These are phyloP conservation scores for Rhexocercosporidium sp. DNA, from an alignment of 2,329 filamentous ascomycete species.

Conservation along the genomic window DNA sequence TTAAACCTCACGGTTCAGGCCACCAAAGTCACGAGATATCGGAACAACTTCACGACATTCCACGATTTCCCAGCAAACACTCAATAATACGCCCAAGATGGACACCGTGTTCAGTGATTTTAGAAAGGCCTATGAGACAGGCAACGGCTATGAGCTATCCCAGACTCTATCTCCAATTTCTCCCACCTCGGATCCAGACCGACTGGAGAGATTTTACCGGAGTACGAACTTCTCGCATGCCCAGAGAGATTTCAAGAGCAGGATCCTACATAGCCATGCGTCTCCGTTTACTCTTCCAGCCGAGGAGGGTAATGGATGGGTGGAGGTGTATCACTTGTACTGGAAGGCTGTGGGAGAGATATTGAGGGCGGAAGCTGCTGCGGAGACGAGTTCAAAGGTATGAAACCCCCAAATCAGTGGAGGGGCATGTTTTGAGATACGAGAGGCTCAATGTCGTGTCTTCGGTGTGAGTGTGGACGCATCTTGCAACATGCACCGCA, in stretches of 20 bases:
- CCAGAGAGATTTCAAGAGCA: slow-evolving; percentile 72
- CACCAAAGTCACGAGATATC: slow-evolving; percentile 19
- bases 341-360: slow-evolving; percentile 84
- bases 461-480: background rate
- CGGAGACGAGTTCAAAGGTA: slow-evolving; percentile 39
- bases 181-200: slow-evolving; percentile 64
- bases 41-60: slow-evolving; percentile 1
- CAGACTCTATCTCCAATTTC: slow-evolving; percentile 75
- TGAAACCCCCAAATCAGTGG: background rate
- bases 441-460: background rate
- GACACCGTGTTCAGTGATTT: slow-evolving; percentile 77
- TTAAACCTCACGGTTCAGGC: slow-evolving; percentile 15
- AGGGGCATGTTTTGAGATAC: background rate
- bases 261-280: slow-evolving; percentile 67
- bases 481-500: background rate
- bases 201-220: slow-evolving; percentile 72
- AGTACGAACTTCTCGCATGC: slow-evolving; percentile 67
- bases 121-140: slow-evolving; percentile 65
- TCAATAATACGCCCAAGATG: slow-evolving; percentile 55
- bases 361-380: slow-evolving; percentile 64
- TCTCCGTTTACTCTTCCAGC: slow-evolving; percentile 32
- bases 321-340: slow-evolving; percentile 81
- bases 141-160: slow-evolving; percentile 76
- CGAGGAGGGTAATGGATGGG: slow-evolving; percentile 80
- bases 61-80: slow-evolving; percentile 20